phyloP scores from a whole-genome alignment of 2,329 filamentous ascomycete species.

The Hysterium pulicare region DNA sequence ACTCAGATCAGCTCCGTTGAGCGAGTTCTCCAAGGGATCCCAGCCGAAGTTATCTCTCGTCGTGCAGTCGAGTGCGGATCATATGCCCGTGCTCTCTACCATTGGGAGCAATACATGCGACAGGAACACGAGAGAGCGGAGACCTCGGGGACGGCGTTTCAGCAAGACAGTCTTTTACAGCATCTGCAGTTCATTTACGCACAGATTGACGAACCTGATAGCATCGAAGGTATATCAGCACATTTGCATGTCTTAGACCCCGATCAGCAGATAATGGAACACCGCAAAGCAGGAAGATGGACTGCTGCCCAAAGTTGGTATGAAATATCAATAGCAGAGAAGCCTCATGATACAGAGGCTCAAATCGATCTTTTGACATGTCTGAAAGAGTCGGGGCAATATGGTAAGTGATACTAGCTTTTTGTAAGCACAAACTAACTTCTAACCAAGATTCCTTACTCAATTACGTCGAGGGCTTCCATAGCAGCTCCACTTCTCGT shows the following conservation, averaged over 20 bases:
- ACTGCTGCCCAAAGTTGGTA: slow-evolving; percentile 97
- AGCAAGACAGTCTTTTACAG: slow-evolving; percentile 63
- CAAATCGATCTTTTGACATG: slow-evolving; percentile 84
- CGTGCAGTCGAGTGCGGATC: slow-evolving; percentile 92
- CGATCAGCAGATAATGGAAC: slow-evolving; percentile 87
- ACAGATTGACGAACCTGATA: slow-evolving; percentile 96
- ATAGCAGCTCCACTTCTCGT: slow-evolving; percentile 30
- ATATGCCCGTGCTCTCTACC: slow-evolving; percentile 86
- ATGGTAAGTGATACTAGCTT: slow-evolving; percentile 57
- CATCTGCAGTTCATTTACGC: slow-evolving; percentile 91
- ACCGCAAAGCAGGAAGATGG: slow-evolving; percentile 91
- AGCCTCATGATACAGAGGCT: slow-evolving; percentile 71
- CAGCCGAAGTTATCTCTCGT: slow-evolving; percentile 70
- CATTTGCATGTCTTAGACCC: slow-evolving; percentile 84
- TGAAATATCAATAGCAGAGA: slow-evolving; percentile 79
- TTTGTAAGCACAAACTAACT: slow-evolving; percentile 13
- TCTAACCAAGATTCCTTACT: slow-evolving; percentile 67
- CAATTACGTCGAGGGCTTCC: slow-evolving; percentile 79
- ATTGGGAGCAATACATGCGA: slow-evolving; percentile 88
- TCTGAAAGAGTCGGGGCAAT: slow-evolving; percentile 90
- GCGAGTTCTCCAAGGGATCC: slow-evolving; percentile 65
- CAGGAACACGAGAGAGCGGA: slow-evolving; percentile 45
- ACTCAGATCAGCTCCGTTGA: slow-evolving; percentile 64
- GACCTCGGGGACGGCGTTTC: slow-evolving; percentile 50
- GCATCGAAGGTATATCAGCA: slow-evolving; percentile 88